Evolutionary conservation across 345 rosid genomes (phyloP), one percentile per base, ranked within the genome.

Genomic region (Cochlearia excelsa): DNA sequence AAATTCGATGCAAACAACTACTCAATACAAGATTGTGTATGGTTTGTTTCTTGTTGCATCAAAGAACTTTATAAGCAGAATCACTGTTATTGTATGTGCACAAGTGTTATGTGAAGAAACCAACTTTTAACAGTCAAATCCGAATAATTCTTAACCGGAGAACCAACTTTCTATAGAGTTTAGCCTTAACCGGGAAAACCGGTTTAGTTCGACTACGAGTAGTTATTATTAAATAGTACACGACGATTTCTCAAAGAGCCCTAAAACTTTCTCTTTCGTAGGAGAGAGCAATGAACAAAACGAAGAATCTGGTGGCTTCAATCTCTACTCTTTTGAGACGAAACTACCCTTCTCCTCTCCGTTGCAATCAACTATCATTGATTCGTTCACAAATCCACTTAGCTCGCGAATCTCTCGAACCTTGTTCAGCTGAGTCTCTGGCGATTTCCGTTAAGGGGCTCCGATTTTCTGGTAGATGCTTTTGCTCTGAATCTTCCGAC

Each of bases 231-330:
- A n/a, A n/a, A n/a, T n/a, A n/a, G n/a, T n/a, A 41, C 5, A 41
- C 28, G 60, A 28, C 59, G 35, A 55, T 55, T 27, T 54, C 2
- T 39, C 33, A 4, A 33, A 26, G 57, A 38, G 33, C 44, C 56
- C 35, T 33, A 5, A 33, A n/a, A n/a, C n/a, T n/a, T n/a, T n/a
- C n/a, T n/a, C n/a, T n/a, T n/a, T n/a, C n/a, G n/a, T n/a, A n/a
- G 35, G 35, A 37, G 40, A 37, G 5, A 37, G 40, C 59, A 39
- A 83, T 79, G 88, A 54, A 77, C 69, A 79, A 39, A 57, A 40
- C 73, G 4, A 74, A 68, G 76, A 75, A 75, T 67, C 74, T 80
- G 5, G 59, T 66, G 74, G 48, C 57, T 29, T 72, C 83, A 42
- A 52, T 80, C 69, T 75, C 72, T 30, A 26, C 61, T 2, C 11